Base-by-base conservation (phyloP, 257 asterid genomes). In the Cruciata laevipes region DNA sequence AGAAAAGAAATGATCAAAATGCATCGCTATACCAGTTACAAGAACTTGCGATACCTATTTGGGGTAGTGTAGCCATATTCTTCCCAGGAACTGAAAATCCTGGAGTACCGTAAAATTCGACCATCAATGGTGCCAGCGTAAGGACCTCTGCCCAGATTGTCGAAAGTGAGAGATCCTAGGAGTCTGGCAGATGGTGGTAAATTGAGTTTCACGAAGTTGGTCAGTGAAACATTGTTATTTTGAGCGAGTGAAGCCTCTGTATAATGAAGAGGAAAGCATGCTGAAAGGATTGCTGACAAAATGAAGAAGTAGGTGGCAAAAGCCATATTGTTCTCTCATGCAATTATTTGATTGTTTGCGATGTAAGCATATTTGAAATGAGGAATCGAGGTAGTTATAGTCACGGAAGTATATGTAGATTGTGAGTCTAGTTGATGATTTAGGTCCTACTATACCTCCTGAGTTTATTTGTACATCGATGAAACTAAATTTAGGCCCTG, bases 1-100 rank as follows among this genome's bases (percentile, higher is more conserved):
- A n/a, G n/a, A n/a, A n/a, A n/a, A n/a, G n/a, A n/a, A n/a, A n/a
- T n/a, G n/a, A n/a, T n/a, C n/a, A n/a, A n/a, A n/a, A n/a, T n/a
- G n/a, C n/a, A n/a, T n/a, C n/a, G n/a, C n/a, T n/a, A n/a, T n/a
- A n/a, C n/a, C n/a, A n/a, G n/a, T n/a, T n/a, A n/a, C n/a, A n/a
- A n/a, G n/a, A n/a, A 40, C 49, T 40, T 27, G 30, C 8, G 4
- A 42, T 44, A 70, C 61, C 74, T 68, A 13, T 55, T 56, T 23
- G 66, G 62, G 0, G 52, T 47, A 20, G 47, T 70, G 17, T 44
- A 70, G 18, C 49, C 52, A 61, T 60, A 70, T 18, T 61, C 35
- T 25, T 7, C 23, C 10, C 52, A 66, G 18, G 37, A 27, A 10
- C 49, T 47, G 6, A 14, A 9, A 31, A 61, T 17, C 2, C 5